Conservation (phyloP, 2,329 filamentous ascomycete species). For the Daldinia eschscholtzii region DNA sequence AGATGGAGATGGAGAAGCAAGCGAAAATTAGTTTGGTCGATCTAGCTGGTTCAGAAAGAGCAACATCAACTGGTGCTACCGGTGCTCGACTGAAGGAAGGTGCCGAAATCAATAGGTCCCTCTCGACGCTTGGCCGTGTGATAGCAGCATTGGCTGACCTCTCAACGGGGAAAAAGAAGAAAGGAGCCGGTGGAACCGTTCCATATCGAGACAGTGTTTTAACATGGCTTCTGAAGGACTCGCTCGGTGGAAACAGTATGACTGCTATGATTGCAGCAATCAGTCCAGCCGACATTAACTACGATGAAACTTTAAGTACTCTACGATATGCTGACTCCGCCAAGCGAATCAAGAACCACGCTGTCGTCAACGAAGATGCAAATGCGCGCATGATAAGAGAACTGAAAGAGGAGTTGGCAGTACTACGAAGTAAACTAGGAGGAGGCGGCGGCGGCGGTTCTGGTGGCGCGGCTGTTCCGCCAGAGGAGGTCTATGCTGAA, state of each 20-base stretch:
- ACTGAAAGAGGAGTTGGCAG: slow-evolving; percentile 91
- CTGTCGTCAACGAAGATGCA: slow-evolving; percentile 98
- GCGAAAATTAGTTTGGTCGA: slow-evolving; percentile 98
- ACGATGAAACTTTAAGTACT: slow-evolving; percentile 96
- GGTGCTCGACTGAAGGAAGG: slow-evolving; percentile 96
- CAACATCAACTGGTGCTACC: slow-evolving; percentile 95
- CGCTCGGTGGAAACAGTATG: slow-evolving; percentile 97
- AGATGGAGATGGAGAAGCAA: slow-evolving; percentile 97
- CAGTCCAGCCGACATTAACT: slow-evolving; percentile 98
- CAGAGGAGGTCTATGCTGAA: slow-evolving; percentile 89
- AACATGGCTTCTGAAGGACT: slow-evolving; percentile 97
- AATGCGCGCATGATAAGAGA: slow-evolving; percentile 99
- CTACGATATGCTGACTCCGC: slow-evolving; percentile 96
- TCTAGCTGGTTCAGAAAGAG: slow-evolving; percentile 96
- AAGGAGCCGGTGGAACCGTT: slow-evolving; percentile 79
- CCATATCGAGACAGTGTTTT: slow-evolving; percentile 97
- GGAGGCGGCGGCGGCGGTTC: slow-evolving; percentile 62
- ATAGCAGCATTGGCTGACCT: slow-evolving; percentile 95
- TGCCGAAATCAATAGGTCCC: slow-evolving; percentile 96
- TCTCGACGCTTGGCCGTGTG: slow-evolving; percentile 96
- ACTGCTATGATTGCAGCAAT: slow-evolving; percentile 99
- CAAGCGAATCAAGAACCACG: slow-evolving; percentile 99
- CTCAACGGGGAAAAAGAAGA: slow-evolving; percentile 86
- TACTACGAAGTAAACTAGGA: slow-evolving; percentile 87
- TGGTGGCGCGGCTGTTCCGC: slow-evolving; percentile 64